Percentiles rank a stretch among this genome's conserved stretches.
Conservation (phyloP, 1,139 yeast genomes). For the Casaregolazyma suthepensis region DNA sequence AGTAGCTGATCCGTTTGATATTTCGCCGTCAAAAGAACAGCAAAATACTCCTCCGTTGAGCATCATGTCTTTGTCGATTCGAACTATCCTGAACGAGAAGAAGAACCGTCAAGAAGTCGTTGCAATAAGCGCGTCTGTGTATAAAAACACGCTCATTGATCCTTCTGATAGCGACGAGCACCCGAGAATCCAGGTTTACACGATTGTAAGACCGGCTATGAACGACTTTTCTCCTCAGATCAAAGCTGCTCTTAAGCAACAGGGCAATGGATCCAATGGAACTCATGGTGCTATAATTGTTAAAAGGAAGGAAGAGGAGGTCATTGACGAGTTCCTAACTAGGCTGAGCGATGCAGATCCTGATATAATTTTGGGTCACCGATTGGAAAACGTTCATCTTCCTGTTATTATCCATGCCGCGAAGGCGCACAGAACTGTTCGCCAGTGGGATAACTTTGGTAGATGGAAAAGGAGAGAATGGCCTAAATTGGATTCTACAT, state of each 20-base stretch:
- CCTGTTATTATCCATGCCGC: constrained; percentile 80
- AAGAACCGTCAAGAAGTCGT: constrained; percentile 82
- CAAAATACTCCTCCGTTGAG: constrained; percentile 58
- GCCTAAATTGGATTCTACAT: constrained; percentile 56
- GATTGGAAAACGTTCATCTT: constrained; percentile 69
- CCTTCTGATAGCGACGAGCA: constrained; percentile 29
- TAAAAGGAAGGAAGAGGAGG: constrained; percentile 59
- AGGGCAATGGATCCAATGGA: constrained; percentile 8
- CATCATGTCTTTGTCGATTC: constrained; percentile 68
- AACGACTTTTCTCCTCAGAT: constrained; percentile 62
- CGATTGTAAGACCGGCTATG: constrained; percentile 65
- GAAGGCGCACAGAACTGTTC: constrained; percentile 45
- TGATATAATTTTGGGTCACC: constrained; percentile 85
- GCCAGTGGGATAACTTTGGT: constrained; percentile 69
- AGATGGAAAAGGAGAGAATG: constrained; percentile 62
- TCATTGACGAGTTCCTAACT: constrained; percentile 63
- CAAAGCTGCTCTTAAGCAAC: constrained; percentile 39
- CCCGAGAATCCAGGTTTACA: constrained; percentile 33
- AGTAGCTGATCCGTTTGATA: constrained; percentile 38
- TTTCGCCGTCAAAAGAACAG: constrained; percentile 19
- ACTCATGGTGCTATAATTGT: constrained; percentile 16
- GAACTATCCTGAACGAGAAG: constrained; percentile 67
- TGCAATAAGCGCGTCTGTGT: constrained; percentile 68
- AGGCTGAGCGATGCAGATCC: constrained; percentile 72
- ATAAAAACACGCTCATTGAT: constrained; percentile 56